Evolutionary conservation across 2,329 filamentous ascomycete genomes (phyloP), one percentile per base, ranked within the genome.

Genomic region (Juglanconis juglandina): DNA sequence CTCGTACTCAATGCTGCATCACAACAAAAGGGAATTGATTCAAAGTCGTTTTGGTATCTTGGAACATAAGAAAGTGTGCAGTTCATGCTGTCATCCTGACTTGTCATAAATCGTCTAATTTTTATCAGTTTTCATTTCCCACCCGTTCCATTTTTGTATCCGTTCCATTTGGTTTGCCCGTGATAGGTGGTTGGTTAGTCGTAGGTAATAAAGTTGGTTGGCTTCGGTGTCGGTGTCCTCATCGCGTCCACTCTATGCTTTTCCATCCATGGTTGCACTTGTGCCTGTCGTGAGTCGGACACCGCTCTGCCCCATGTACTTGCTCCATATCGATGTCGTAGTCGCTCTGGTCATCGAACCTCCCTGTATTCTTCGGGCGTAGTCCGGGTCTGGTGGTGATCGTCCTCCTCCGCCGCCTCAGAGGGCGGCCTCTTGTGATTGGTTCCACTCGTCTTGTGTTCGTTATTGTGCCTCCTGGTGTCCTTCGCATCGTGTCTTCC

Each of bases 361-460:
- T 11, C 17, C 17, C 8, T 17, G 44, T 24, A 5, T 24, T 30
- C 14, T 47, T 47, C 5, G 44, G 17, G 4, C 17, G 44, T 47
- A 17, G 44, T 47, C 7, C 44, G 7, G 14, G 44, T 47, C 17
- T 47, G 44, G 14, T 30, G 14, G 17, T 6, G 4, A 7, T n/a
- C 1, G 44, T 54, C 51, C 53, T 53, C 4, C 42, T 35, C 46
- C 53, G 44, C 53, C 61, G 60, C 58, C 61, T 60, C 50, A 60
- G 58, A 42, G 61, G 51, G 8, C 61, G 58, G 9, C 61, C 61
- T n/a, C 61, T 48, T 1, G 61, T 63, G 30, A 58, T 51, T 7
- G 61, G 55, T 50, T 61, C 58, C 11, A 42, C 42, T 5, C 57
- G 49, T 34, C 35, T 49, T n/a, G 47, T 35, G 3, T 24, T 9